Conservation (phyloP, 345 rosid species). For the Acer negundo region DNA sequence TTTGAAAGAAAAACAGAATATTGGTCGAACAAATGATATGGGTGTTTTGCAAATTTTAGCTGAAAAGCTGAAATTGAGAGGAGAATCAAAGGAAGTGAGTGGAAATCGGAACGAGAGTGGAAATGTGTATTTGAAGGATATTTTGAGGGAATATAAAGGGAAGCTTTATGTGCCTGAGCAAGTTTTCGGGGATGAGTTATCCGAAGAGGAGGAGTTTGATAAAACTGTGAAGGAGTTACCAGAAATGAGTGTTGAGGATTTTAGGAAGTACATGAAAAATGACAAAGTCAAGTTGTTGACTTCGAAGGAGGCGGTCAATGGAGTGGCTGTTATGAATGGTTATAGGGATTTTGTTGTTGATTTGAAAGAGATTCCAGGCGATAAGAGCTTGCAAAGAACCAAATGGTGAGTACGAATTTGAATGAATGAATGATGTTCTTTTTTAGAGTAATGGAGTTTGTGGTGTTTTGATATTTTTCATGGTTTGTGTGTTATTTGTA, state of each 20-base stretch:
- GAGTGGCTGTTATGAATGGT: slow-evolving; percentile 28
- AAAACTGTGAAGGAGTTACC: slow-evolving; percentile 64
- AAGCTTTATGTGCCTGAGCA: slow-evolving; percentile 93
- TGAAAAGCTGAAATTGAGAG: slow-evolving; percentile 45
- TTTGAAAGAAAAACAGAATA: slow-evolving; percentile 56
- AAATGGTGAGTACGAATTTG: slow-evolving; percentile 57
- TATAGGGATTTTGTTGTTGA: slow-evolving; percentile 68
- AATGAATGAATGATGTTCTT: neutral
- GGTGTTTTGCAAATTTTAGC: slow-evolving; percentile 47
- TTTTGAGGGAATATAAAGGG: slow-evolving; percentile 78
- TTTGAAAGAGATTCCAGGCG: slow-evolving; percentile 86
- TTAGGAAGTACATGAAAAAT: slow-evolving; percentile 59
- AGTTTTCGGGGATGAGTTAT: slow-evolving; percentile 64
- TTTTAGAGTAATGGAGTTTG: slow-evolving; percentile 15
- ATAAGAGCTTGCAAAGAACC: slow-evolving; percentile 80
- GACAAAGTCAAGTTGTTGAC: slow-evolving; percentile 74
- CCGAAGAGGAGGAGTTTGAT: slow-evolving; percentile 79
- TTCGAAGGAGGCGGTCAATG: slow-evolving; percentile 51
- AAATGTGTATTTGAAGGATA: slow-evolving; percentile 71
- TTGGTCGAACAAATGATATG: slow-evolving; percentile 40
- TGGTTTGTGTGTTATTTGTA: slow-evolving; percentile 25
- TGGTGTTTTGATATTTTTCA: slow-evolving; percentile 7
- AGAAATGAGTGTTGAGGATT: slow-evolving; percentile 69
- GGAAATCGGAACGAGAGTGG: slow-evolving; percentile 32
- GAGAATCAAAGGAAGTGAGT: slow-evolving; percentile 26